Base-by-base conservation (phyloP, 2,329 filamentous ascomycete genomes). In the Didymella sp. region DNA sequence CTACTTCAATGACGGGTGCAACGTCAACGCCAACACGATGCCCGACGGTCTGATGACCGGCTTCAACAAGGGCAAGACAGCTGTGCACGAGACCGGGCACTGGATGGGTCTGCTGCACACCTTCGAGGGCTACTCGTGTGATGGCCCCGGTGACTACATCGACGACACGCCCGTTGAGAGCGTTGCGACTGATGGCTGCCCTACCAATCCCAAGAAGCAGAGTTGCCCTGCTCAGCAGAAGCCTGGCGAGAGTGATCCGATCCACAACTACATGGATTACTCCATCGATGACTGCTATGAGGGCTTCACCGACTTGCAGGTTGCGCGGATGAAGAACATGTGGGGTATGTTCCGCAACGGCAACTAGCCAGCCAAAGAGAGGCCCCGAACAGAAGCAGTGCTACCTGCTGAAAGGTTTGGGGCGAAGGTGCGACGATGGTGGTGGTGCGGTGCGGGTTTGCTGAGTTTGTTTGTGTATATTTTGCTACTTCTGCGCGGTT, bases 231-330 rank as follows among this genome's bases (percentile, higher is more conserved):
- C 62, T n/a, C 71, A 72, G 22, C 78, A 79, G 0, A 70, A 62
- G 15, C 69, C 65, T 4, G 64, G 54, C 4, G 57, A 59, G 57
- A 50, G 76, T 12, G 84, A 86, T 70, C 75, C 81, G 3, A 81
- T 86, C 51, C 81, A 84, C 58, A 85, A 86, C 66, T 86, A 82
- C 63, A 86, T 87, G 84, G 84, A 87, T 70, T 85, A 86, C 68
- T 81, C 78, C 4, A 80, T 76, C 7, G 84, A 86, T 75, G 78
- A 76, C 19, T 86, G 84, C 60, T 85, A 86, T 69, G 76, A 77
- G 61, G 75, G 70, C 1, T 86, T 86, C 60, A 84, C 83, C 6
- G 65, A 73, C 1, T 73, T 77, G 35, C 84, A 86, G 75, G 73
- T 78, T 19, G 68, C 75, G 55, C 71, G 84, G 49, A 85, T 86